Base-by-base conservation (phyloP, 2,329 filamentous ascomycete genomes). In the Penicillium aurantiogriseum region DNA sequence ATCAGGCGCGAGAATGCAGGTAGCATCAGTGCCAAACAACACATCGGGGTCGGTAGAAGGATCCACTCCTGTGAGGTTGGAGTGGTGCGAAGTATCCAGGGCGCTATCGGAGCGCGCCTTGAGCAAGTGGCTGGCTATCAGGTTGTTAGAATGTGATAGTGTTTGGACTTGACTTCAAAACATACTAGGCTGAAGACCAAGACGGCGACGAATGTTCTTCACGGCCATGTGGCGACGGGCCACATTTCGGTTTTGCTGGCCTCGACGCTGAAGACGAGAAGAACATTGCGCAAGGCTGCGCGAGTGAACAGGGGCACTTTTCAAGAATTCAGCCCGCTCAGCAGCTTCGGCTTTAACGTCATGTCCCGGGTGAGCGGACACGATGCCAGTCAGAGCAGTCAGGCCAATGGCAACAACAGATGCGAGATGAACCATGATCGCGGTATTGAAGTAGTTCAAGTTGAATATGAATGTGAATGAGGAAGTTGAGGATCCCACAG, bases 1-100 rank as follows among this genome's bases (percentile, higher is more conserved):
- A 65, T 84, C 81, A 0, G 81, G 80, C n/a, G 75, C 79, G 29
- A 84, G 71, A 27, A 83, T 71, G 60, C 81, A 84, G 19, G 78
- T 58, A 61, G 73, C 42, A 65, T 70, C 67, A 8, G 69, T 71
- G 13, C 63, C 59, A 39, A 74, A 74, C 29, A 75, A 60, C 6
- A 68, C 59, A 0, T 50, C 57, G 4, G 68, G 66, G 51, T 68
- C 65, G 11, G 64, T 67, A 11, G 45, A 58, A n/a, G 48, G 49
- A 40, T 64, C 62, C 17, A 70, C 61, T 13, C 63, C 51, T 31
- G 62, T 62, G 39, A 68, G 44, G 27, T 72, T 72, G 48, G 77
- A 76, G 58, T 76, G 71, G 68, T 79, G 77, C 42, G 69, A 66
- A 25, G 68, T 74, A 56, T 69, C 73, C 13, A 79, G 63, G 33